Conservation (phyloP, 2,329 filamentous ascomycete species). For the Botrytis paeoniae region DNA sequence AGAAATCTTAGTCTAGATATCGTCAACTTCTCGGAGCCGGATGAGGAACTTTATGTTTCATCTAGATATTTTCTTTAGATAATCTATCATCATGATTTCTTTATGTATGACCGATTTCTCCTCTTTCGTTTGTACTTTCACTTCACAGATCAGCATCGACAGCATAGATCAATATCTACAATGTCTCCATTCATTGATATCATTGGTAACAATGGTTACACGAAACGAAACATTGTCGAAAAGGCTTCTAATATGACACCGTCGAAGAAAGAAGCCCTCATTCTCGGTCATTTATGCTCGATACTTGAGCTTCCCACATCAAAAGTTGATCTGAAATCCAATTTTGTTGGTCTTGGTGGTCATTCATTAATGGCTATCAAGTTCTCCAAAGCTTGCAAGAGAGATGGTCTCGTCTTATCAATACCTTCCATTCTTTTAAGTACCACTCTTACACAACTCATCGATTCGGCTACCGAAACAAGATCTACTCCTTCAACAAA, state of each 20-base stretch:
- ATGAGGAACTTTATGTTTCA: background rate
- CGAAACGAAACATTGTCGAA: slow-evolving; percentile 5
- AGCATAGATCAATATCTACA: slow-evolving; percentile 1
- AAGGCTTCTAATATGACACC: background rate
- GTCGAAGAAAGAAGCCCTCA: slow-evolving; percentile 14
- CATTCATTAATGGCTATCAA: slow-evolving; percentile 47
- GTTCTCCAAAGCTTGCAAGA: slow-evolving; percentile 41
- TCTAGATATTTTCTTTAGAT: background rate
- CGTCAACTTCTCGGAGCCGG: slow-evolving; percentile 7
- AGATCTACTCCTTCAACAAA: background rate
- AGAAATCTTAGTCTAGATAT: slow-evolving; percentile 2
- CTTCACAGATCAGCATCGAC: slow-evolving; percentile 4
- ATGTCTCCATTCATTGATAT: slow-evolving; percentile 17
- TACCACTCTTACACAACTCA: background rate
- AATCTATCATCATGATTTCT: background rate
- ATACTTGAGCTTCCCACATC: background rate
- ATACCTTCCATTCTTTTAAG: slow-evolving; percentile 15
- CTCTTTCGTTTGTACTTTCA: background rate
- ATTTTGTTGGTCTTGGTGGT: slow-evolving; percentile 48
- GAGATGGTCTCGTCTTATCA: slow-evolving; percentile 34
- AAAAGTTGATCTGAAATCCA: background rate
- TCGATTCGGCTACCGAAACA: background rate
- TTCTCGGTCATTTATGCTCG: slow-evolving; percentile 5
- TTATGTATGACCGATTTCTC: slow-evolving; percentile 16
- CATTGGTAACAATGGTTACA: background rate